Percentiles rank a stretch among this genome's conserved stretches.
Conservation (phyloP, 2,329 filamentous ascomycete species). For the Diatrype stigma region DNA sequence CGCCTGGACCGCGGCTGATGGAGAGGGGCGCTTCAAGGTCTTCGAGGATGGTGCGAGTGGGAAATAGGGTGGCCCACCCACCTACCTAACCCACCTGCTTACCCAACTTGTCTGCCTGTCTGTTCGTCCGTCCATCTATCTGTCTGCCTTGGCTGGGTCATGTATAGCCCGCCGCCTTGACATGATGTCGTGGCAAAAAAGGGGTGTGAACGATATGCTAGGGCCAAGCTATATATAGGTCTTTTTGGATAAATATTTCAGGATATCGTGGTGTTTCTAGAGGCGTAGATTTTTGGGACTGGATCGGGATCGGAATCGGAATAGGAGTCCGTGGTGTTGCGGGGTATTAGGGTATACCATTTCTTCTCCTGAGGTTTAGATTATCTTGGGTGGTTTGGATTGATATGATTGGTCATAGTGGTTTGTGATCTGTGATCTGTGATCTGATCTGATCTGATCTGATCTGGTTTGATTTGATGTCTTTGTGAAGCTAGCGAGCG, state of each 20-base stretch:
- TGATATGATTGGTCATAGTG: neutral
- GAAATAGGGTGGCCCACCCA: neutral
- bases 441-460: neutral
- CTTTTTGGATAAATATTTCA: too few relatives aligned
- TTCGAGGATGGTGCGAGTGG: slow-evolving; percentile 12
- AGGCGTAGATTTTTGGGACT: neutral
- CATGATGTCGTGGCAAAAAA: too few relatives aligned
- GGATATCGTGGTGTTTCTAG: neutral
- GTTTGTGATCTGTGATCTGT: neutral
- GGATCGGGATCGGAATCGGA: neutral
- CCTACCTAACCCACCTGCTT: too few relatives aligned
- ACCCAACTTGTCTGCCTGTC: too few relatives aligned
- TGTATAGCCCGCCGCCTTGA: too few relatives aligned
- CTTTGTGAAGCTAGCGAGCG: neutral
- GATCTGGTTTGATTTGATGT: neutral
- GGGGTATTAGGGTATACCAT: neutral
- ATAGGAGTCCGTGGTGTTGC: too few relatives aligned
- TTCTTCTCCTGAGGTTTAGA: neutral
- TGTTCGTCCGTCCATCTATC: too few relatives aligned
- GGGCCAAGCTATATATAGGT: too few relatives aligned
- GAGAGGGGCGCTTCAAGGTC: slow-evolving; percentile 13
- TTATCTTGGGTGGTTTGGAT: neutral
- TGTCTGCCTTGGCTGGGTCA: too few relatives aligned
- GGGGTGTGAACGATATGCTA: too few relatives aligned
- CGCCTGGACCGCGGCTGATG: slow-evolving; percentile 16